Percentiles rank a stretch among this genome's conserved stretches.
These are phyloP conservation scores for Taiwanofungus camphoratus DNA, from an alignment of 1,284 basidiomycete species.

Conservation along the genomic window DNA sequence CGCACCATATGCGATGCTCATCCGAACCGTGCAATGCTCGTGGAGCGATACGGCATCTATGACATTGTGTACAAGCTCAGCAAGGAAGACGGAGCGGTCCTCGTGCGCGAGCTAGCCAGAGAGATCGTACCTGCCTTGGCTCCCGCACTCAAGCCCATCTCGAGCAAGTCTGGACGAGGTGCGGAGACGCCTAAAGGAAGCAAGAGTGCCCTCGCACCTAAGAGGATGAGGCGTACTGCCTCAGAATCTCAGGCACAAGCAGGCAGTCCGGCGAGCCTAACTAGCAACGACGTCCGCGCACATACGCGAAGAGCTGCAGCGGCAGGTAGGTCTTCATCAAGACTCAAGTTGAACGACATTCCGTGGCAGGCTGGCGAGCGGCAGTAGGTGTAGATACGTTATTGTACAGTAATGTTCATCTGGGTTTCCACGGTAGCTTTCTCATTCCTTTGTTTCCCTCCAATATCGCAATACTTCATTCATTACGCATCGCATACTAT, in stretches of 20 bases:
- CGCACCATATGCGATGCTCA: constrained; percentile 85
- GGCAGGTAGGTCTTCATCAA: neutral
- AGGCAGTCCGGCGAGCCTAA: neutral
- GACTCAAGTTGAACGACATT: constrained; percentile 9
- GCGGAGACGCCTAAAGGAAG: constrained; percentile 33
- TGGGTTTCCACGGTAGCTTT: neutral
- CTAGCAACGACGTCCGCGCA: constrained; percentile 1
- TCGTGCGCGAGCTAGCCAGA: constrained; percentile 84
- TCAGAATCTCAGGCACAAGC: constrained; percentile 50
- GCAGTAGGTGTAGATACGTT: neutral
- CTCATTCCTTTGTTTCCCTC: too few relatives aligned
- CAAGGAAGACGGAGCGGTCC: constrained; percentile 78
- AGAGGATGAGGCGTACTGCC: constrained; percentile 58
- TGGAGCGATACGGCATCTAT: constrained; percentile 74
- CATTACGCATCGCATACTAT: neutral
- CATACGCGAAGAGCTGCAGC: constrained; percentile 1
- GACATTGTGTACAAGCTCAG: constrained; percentile 77
- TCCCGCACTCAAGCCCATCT: constrained; percentile 55
- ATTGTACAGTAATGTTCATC: neutral
- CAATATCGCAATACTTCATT: neutral
- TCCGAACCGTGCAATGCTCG: constrained; percentile 76
- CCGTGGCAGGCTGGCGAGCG: constrained; percentile 6
- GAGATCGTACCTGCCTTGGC: constrained; percentile 73
- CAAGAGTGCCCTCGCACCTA: constrained; percentile 50
- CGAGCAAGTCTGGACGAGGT: constrained; percentile 30